A percentile compares a stretch with the other conserved stretches of the same genome.
Evolutionary conservation across 2,329 filamentous ascomycete genomes (phyloP).

Genomic region (Chaetomium globosum): DNA sequence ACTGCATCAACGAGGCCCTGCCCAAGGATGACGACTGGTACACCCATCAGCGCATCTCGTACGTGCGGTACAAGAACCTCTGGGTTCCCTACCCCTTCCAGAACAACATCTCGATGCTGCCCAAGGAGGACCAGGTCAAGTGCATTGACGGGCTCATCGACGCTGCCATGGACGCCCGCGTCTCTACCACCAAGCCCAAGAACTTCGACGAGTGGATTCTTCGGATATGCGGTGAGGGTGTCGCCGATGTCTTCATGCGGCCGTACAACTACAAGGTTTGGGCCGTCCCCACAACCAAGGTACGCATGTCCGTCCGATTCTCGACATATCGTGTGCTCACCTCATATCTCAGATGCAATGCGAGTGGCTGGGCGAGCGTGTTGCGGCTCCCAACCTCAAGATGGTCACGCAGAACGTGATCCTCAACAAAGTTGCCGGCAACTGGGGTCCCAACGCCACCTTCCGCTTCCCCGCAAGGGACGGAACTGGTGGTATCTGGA

Average conservation of each 20-base stretch:
- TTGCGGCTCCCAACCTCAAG: conserved; percentile 95
- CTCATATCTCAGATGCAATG: conserved; percentile 81
- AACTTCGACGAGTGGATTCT: conserved; percentile 99
- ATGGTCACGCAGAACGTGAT: conserved; percentile 90
- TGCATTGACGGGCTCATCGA: conserved; percentile 97
- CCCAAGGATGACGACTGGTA: conserved; percentile 95
- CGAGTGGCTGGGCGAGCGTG: conserved; percentile 96
- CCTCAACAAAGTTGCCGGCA: conserved; percentile 90
- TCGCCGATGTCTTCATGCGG: conserved; percentile 96
- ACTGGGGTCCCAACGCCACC: conserved; percentile 97
- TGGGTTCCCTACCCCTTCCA: conserved; percentile 99
- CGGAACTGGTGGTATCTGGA: conserved; percentile 98
- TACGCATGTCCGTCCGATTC: conserved; percentile 47
- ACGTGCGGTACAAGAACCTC: conserved; percentile 92
- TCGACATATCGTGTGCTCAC: conserved; percentile 7
- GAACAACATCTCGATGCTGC: conserved; percentile 98
- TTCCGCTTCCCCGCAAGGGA: conserved; percentile 97
- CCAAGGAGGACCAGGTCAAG: conserved; percentile 94
- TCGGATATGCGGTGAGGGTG: conserved; percentile 82
- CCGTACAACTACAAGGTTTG: conserved; percentile 99
- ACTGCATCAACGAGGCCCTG: conserved; percentile 95
- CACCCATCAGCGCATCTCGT: conserved; percentile 96
- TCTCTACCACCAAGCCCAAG: conserved; percentile 87
- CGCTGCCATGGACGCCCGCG: conserved; percentile 82
- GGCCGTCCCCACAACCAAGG: conserved; percentile 96